Evolutionary conservation across 495 filamentous ascomycete genomes (phyloP), one percentile per base, ranked within the genome.

Genomic region (Podospora appendiculata): DNA sequence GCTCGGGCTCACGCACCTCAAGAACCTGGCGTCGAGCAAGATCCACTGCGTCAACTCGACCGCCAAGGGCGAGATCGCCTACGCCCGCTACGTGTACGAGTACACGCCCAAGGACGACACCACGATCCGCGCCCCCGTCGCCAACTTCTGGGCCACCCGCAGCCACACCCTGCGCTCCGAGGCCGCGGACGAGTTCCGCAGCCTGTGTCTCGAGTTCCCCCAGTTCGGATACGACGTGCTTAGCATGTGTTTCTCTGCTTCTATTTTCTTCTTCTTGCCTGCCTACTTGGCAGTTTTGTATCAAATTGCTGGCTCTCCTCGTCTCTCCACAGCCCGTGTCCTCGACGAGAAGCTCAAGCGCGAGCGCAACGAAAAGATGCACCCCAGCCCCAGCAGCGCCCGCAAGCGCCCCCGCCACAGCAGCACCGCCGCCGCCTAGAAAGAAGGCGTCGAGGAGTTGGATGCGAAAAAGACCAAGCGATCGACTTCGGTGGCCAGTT

Each of bases 181-280:
- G 64, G 87, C 90, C 35, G 87, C 91, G 63, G 80, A 84, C 0
- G 85, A 87, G 60, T 95, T 95, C 74, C 77, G 82, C 59, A 64
- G 72, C 47, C 80, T 96, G 67, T 94, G 92, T 71, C 70, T 94
- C 49, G 88, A 95, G 65, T 91, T 85, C 57, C 92, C 91, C 13
- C 84, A 92, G 60, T 96, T 97, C 55, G 83, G 83, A 35, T 95
- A 87, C 68, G 92, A 97, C 69, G 87, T 97, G n/a, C 76, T 96
- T 19, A 79, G 77, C 79, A 71, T 52, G 75, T 71, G 49, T 32
- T 35, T 42, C 42, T 16, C 10, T 54, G 8, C 12, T 11, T n/a
- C 6, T 6, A 2, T 36, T 42, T 40, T 19, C 41, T 2, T 19
- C 14, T 12, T 16, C 45, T 36, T 52, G 16, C 13, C 18, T 32